Evolutionary conservation across 352 stramenopile species (phyloP).

Genomic region (Heterotrichella gracilis): DNA sequence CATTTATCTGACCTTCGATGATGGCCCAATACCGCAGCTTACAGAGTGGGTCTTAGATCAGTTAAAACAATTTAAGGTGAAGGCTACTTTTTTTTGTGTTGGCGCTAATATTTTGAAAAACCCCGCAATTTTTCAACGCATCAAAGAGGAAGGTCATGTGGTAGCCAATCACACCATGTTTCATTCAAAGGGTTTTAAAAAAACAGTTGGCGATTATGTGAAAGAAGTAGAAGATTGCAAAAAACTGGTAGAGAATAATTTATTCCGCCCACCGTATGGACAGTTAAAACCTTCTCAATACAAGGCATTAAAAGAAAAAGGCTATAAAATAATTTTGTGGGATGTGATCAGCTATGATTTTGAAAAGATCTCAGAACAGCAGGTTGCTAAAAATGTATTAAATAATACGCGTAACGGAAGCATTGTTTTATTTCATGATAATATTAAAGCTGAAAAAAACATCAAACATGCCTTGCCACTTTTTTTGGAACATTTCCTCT

Average conservation of each 20-base stretch:
- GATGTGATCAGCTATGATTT: conserved; percentile 1
- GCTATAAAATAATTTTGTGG: background rate
- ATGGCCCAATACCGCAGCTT: background rate
- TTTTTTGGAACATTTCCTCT: background rate
- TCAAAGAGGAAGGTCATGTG: background rate
- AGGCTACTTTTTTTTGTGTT: conserved; percentile 8
- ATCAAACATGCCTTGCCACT: background rate
- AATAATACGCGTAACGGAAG: background rate
- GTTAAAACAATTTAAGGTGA: background rate
- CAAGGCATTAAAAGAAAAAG: background rate
- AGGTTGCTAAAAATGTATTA: background rate
- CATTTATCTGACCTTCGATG: background rate
- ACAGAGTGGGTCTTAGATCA: background rate
- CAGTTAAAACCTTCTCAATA: background rate
- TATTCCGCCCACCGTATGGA: background rate
- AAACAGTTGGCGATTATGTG: background rate
- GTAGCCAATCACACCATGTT: background rate
- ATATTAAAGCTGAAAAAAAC: conserved; percentile 10
- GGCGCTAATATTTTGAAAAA: background rate
- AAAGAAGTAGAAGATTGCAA: background rate
- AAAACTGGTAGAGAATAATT: background rate
- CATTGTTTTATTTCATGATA: conserved; percentile 9
- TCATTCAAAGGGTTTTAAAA: background rate
- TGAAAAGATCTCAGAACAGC: background rate
- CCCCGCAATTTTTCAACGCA: background rate